Base-by-base conservation (phyloP, 768 basidiomycete species). In the Mrakia blollopis region DNA sequence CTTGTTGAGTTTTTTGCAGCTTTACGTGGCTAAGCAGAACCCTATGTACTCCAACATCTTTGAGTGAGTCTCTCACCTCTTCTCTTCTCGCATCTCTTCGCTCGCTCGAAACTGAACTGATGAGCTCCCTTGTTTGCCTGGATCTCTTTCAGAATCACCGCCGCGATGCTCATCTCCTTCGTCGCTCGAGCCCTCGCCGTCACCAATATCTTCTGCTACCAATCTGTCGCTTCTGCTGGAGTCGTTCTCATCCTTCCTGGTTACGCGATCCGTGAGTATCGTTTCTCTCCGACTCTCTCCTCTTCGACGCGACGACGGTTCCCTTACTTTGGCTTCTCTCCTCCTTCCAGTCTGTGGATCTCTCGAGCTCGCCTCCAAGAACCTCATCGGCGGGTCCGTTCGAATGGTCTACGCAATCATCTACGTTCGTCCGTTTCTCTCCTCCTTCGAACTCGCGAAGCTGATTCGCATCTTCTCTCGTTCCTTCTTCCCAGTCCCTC, bases 11-110 rank as follows among this genome's bases (percentile, higher is more conserved):
- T 86, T 88, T 80, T 86, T 94, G 78, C 92, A 93, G 80, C 88
- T 92, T 41, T 86, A 85, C 72, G 88, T 92, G 23, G 92, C 91
- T 23, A 85, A 87, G 60, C 91, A 90, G 83, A 92, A 90, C 81
- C 86, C 89, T 0, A 86, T 94, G 81, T 94, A 93, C 82, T 91
- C 92, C 67, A 94, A 93, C 80, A 92, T 95, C 72, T 95, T 94
- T 79, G 94, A 96, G 94, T 94, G 81, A 83, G 91, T 85, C 11
- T 32, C n/a, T 23, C 37, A 6, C 44, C 68, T 44, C n/a, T 25
- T 69, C 62, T 37, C 63, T 28, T 65, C 63, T 44, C 44, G 44
- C 10, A 11, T 2, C 44, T 44, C 57, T 9, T 3, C n/a, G n/a
- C 57, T 60, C 57, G 57, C 25, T 60, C 23, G 57, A 25, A 30